Evolutionary conservation across 805 yeast genomes (phyloP), one percentile per base, ranked within the genome.

Genomic region (Pichia nanzhaoensis): DNA sequence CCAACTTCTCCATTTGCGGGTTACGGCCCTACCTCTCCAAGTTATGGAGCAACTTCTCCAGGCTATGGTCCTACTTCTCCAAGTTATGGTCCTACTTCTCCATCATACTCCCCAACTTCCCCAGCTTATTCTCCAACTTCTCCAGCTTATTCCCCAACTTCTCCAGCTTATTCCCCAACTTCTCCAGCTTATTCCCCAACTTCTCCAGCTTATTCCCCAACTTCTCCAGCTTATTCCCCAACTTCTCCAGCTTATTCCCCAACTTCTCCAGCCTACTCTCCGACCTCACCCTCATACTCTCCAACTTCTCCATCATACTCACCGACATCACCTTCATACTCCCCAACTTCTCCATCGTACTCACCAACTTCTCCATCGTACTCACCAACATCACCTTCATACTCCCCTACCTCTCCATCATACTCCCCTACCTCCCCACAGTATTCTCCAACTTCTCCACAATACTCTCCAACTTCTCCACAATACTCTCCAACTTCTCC

Each of bases 231-330:
- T 4, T 86, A 86, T 58, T 73, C 83, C 0, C 95, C 95, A 45
- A 80, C 88, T 0, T 80, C 90, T 0, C 80, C 89, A 58, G 53
- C 68, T 1, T 80, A 77, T 56, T 70, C 77, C 0, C 82, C 82
- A 51, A 75, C 81, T 0, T 71, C 77, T 0, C 80, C 81, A 54
- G 63, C 73, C 2, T 80, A 79, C 61, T 68, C 77, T 1, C 86
- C 90, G 35, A 80, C 90, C 0, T 73, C 82, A 4, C 89, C 90
- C 50, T 55, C 66, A 14, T 82, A 82, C 57, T 74, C 84, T 0
- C 95, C 95, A 51, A 84, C 95, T 0, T 80, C 90, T 0, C 95
- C 95, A 55, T 59, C 72, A 9, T 89, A 87, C 61, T 73, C 82
- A 3, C 95, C 95, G 41, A 84, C 93, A 0, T 77, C 84, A 1